phyloP scores from a whole-genome alignment of 805 yeast species.

The Metschnikowia matae region DNA sequence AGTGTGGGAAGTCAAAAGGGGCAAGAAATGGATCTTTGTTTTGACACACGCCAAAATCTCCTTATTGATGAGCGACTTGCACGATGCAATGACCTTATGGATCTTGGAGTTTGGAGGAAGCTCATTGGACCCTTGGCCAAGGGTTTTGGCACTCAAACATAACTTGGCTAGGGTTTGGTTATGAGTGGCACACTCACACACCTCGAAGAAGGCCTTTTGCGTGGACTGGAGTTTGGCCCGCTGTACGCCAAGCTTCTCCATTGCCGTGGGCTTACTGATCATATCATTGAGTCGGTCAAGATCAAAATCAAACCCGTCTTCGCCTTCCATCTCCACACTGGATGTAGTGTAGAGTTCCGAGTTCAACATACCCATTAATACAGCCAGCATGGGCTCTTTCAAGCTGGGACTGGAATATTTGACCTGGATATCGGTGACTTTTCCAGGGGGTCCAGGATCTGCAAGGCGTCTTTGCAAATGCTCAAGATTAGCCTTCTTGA shows the following conservation, averaged over 20 bases:
- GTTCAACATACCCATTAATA: background rate
- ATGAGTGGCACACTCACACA: constrained; percentile 45
- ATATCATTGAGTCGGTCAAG: constrained; percentile 14
- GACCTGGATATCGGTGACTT: background rate
- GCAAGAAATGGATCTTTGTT: constrained; percentile 27
- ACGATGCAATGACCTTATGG: constrained; percentile 14
- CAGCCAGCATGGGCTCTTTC: background rate
- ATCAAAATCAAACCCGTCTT: constrained; percentile 13
- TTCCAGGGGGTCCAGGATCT: background rate
- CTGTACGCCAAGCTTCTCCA: constrained; percentile 36
- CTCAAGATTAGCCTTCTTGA: constrained; percentile 10
- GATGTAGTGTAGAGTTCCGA: constrained; percentile 1
- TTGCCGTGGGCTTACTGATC: constrained; percentile 37
- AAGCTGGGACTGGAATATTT: background rate
- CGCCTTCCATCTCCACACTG: constrained; percentile 3
- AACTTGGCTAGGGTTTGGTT: constrained; percentile 18
- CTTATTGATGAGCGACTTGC: constrained; percentile 12
- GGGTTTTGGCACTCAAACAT: constrained; percentile 13
- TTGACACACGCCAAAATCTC: constrained; percentile 13
- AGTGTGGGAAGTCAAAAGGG: constrained; percentile 43
- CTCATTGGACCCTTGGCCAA: constrained; percentile 15
- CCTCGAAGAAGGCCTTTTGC: constrained; percentile 43
- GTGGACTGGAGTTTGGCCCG: constrained; percentile 37
- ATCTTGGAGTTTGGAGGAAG: constrained; percentile 15
- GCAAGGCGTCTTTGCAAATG: constrained; percentile 5